These are phyloP conservation scores for Gossypium thurberi DNA, from an alignment of 345 rosid species.

Conservation along the genomic window DNA sequence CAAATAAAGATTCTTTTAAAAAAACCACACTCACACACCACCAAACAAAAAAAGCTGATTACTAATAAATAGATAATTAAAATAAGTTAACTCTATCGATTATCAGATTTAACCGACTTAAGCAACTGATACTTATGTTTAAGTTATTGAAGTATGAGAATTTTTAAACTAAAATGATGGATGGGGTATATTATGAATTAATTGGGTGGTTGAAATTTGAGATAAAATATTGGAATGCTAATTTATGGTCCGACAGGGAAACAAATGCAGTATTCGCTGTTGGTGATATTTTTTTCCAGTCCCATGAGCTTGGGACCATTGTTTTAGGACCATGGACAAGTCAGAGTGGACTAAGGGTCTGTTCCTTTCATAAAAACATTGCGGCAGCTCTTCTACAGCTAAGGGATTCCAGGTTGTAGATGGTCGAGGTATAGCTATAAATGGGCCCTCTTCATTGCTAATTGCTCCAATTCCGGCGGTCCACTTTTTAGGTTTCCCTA, in stretches of 20 bases:
- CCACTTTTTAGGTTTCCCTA: background rate
- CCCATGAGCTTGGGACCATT: constrained; percentile 30
- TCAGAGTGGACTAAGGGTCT: background rate
- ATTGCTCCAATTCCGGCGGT: background rate
- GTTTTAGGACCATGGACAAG: constrained; percentile 19
- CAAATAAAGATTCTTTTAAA: too few species aligned
- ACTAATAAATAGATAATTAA: background rate
- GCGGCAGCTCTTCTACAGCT: constrained; percentile 27
- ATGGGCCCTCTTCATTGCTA: constrained; percentile 11
- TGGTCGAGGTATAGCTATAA: background rate
- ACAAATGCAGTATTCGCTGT: background rate
- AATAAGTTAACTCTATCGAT: too few species aligned
- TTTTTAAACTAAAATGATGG: too few species aligned
- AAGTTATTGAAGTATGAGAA: too few species aligned
- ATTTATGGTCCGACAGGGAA: background rate
- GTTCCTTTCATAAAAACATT: constrained; percentile 9
- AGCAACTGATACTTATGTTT: too few species aligned
- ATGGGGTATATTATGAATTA: background rate
- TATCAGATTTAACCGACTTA: too few species aligned
- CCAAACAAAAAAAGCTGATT: background rate
- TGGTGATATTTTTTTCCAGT: constrained; percentile 4
- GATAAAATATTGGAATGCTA: background rate
- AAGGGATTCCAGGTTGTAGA: constrained; percentile 20
- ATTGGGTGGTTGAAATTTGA: background rate
- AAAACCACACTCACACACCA: too few species aligned